Base-by-base conservation (phyloP, 306 rosid genomes). In the Gastrolobium bilobum region DNA sequence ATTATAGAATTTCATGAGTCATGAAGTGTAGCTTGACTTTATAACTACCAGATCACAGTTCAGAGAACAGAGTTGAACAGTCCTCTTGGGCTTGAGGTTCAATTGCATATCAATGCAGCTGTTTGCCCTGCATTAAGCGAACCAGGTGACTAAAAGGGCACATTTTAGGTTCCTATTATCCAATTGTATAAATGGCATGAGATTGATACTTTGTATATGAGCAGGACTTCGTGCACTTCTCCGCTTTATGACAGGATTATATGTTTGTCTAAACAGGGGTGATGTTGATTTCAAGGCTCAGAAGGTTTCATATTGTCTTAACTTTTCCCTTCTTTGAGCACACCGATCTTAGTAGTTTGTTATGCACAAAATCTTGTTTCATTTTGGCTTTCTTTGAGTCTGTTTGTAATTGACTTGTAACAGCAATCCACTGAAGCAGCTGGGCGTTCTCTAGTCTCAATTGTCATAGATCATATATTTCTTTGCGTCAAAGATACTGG, bases 21-120 rank as follows among this genome's bases (percentile, higher is more conserved):
- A 57, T 81, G 61, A 80, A 84, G 34, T 77, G 39, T 75, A 64
- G 71, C 51, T 86, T 75, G 69, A 26, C 31, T 77, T 71, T 83
- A 42, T 61, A 52, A 46, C 82, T 84, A 33, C 71, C 92, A 93
- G 98, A 91, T 93, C 66, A 91, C 98, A 3, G 79, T 93, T 81
- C 90, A 93, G 74, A 91, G 98, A 87, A 93, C 98, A 46, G 98
- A 90, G 56, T 86, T 84, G 60, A 93, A 93, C 80, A 87, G 91
- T 82, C 98, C 98, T 74, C 95, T 93, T 81, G 98, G 98, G 54
- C 97, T 93, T 82, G 98, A 93, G 85, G 95, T 93, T 79, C 94
- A 90, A 63, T 79, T 93, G 71, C 97, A 93, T 82, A 83, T 93
- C 74, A 93, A 91, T 11, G 98, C 91, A 89, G 97, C 97, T 75